Evolutionary conservation across 2,329 filamentous ascomycete species (phyloP), one percentile per base, ranked within the genome.

Genomic region (Coleophoma cylindrospora): DNA sequence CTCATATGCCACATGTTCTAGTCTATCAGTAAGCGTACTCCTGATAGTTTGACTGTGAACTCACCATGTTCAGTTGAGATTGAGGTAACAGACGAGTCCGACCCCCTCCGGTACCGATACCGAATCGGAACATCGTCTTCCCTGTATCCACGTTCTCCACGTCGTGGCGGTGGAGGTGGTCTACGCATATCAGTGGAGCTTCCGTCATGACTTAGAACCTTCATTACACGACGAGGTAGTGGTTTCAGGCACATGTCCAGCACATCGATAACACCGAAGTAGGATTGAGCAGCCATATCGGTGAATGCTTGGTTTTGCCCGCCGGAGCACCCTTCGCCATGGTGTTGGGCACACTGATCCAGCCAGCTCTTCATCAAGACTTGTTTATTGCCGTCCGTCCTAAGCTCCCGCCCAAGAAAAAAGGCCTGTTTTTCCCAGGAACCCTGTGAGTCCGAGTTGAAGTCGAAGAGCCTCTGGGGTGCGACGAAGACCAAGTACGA

Each of bases 251-350:
- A 45, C 51, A 53, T 53, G 14, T 53, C 41, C 1, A 32, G 8
- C 4, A 48, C 17, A 47, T 53, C 51, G 11, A 53, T 53, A 11
- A 53, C 51, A 8, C 51, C 51, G 34, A 53, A 53, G 38, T 40
- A 53, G 3, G 51, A 50, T 4, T 48, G 32, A 2, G 48, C 19
- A 5, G 34, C 41, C 43, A 45, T 44, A 10, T 45, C 15, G 10
- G 22, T 13, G 19, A 38, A 38, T 22, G 34, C 32, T 13, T 37
- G 7, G 22, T 38, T 15, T 15, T 45, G 17, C 3, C 32, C n/a
- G 4, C 47, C 40, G 8, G 22, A 32, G 15, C 48, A 49, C 9
- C 21, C 8, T 15, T 17, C 7, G 12, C 48, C 48, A 21, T 49
- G 48, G 15, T 49, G 34, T n/a, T 45, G 11, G 13, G 14, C 15